Base-by-base conservation (phyloP, 805 yeast species). In the Kuraishia borneana region DNA sequence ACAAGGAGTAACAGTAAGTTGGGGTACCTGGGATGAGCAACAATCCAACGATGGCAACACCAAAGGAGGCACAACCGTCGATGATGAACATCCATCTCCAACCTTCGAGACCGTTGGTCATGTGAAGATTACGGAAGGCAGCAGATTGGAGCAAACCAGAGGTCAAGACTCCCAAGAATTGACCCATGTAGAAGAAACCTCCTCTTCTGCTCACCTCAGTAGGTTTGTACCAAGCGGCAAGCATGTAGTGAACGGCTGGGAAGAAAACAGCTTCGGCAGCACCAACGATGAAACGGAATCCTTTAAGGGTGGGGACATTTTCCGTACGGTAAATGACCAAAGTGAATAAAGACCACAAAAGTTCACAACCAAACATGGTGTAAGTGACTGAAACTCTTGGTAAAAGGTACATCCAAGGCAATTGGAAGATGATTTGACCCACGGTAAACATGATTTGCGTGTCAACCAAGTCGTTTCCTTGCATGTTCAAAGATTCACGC, bases 81-180 rank as follows among this genome's bases (percentile, higher is more conserved):
- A 78, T 60, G 32, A 78, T 65, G 44, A 74, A 77, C 46, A 73
- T 68, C 83, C 83, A 77, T 55, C 73, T 60, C 82, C 83, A 77
- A 6, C 80, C 72, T 9, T 62, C 60, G 9, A 68, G 50, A 1
- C 81, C 81, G 33, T 51, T 47, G 6, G 45, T 54, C 14, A 76
- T 78, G 33, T 62, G 55, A 41, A 75, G 45, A 34, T 51, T 45
- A 18, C 60, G 44, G 35, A 55, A 65, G 26, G 73, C 63, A 12
- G 76, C 69, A 20, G 77, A 70, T 41, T 75, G 76, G 28, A 77
- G 54, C 37, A 73, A 65, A 27, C 83, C 81, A 4, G 78, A 63
- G 5, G 80, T 72, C 44, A 75, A 50, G n/a, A 68, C 56, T 19
- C 83, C 85, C 19, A 77, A 57, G 42, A 65, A 68, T 41, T 73